Conservation (phyloP, 2,329 filamentous ascomycete species). For the Diaporthe sp. region DNA sequence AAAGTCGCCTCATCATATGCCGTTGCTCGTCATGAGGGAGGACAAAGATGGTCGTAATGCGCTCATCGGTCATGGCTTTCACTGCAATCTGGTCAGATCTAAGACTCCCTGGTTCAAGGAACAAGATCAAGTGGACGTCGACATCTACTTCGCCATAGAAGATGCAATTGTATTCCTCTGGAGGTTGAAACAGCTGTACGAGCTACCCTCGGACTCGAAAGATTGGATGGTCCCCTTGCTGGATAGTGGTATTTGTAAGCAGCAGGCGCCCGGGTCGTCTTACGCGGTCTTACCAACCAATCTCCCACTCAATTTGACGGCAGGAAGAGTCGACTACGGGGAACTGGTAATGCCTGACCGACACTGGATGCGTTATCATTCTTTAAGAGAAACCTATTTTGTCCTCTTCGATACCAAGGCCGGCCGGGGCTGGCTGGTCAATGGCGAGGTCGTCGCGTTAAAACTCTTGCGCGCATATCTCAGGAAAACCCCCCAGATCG, state of each 20-base stretch:
- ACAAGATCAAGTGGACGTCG: no score
- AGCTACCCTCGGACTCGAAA: not conserved
- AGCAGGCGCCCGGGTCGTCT: not conserved
- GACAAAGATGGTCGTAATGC: not conserved
- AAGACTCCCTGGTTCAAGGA: not conserved
- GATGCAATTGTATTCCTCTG: not conserved
- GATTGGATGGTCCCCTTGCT: not conserved
- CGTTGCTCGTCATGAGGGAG: not conserved
- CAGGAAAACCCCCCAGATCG: not conserved
- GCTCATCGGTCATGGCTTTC: not conserved
- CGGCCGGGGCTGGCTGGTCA: not conserved
- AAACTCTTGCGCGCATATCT: not conserved
- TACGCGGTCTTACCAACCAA: not conserved
- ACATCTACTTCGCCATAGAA: not conserved
- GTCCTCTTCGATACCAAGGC: not conserved
- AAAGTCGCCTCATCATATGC: not conserved
- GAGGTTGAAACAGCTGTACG: constrained; percentile 13
- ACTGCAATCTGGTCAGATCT: not conserved
- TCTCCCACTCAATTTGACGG: not conserved
- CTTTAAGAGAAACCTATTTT: rapidly evolving
- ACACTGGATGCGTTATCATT: no score
- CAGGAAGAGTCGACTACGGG: not conserved
- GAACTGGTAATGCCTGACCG: no score
- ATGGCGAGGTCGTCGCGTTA: not conserved
- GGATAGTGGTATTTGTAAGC: not conserved